Percentiles rank a stretch among this genome's conserved stretches.
Evolutionary conservation across 345 rosid genomes (phyloP).

Genomic region (Clarkia xantiana): DNA sequence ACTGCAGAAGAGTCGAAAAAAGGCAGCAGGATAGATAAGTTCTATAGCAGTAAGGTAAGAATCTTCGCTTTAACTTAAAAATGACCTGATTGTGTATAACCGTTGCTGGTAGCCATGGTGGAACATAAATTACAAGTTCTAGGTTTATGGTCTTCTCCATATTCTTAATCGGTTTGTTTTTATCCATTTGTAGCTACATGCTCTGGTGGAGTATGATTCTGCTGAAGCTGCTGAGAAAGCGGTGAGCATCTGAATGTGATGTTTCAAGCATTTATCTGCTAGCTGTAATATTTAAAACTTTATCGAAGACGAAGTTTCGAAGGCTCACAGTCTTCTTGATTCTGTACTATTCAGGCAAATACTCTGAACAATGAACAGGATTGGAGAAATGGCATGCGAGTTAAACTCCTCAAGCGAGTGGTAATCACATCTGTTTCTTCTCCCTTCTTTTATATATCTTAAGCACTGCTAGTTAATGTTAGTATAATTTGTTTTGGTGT

Average conservation of each 20-base stretch:
- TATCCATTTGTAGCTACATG: slow-evolving; percentile 46
- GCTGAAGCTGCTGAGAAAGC: slow-evolving; percentile 87
- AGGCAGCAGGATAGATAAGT: slow-evolving; percentile 32
- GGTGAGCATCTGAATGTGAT: slow-evolving; percentile 30
- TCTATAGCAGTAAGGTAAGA: slow-evolving; percentile 49
- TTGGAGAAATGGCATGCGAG: slow-evolving; percentile 92
- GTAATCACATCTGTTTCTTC: slow-evolving; percentile 20
- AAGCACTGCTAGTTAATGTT: slow-evolving; percentile 1
- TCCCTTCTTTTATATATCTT: not conserved
- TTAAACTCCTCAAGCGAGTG: slow-evolving; percentile 53
- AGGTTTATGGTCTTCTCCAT: not conserved
- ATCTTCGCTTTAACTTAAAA: not conserved
- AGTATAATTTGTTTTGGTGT: slow-evolving; percentile 22
- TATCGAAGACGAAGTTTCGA: no score
- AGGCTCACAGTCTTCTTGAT: slow-evolving; percentile 3
- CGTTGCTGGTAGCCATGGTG: no score
- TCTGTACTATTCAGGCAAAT: slow-evolving; percentile 47
- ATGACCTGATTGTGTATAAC: no score
- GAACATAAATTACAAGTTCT: no score
- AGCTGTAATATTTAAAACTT: not conserved
- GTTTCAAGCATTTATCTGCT: not conserved
- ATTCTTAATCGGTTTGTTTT: not conserved
- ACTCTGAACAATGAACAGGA: slow-evolving; percentile 64
- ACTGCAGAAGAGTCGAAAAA: slow-evolving; percentile 44
- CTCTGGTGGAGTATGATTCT: slow-evolving; percentile 71